These are phyloP conservation scores for Dysphania ambrosioides DNA, from an alignment of 148 eudicot genomes.

Conservation along the genomic window DNA sequence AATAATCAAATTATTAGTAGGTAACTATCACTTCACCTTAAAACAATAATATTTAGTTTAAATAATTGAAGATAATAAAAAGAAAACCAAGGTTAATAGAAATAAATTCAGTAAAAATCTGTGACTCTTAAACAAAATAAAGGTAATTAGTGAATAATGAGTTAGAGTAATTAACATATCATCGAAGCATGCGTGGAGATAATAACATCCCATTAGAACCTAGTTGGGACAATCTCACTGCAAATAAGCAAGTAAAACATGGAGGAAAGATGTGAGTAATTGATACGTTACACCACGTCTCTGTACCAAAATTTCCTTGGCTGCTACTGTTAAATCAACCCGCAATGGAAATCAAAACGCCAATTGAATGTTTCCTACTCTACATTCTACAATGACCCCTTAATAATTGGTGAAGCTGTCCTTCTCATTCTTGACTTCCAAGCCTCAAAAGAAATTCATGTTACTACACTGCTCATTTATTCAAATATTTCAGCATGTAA, in stretches of 20 bases:
- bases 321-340: neutral
- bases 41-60: too few relatives aligned
- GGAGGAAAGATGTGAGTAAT: neutral
- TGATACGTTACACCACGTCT: neutral
- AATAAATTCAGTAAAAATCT: too few relatives aligned
- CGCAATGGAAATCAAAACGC: neutral
- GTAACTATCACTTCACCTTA: too few relatives aligned
- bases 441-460: neutral
- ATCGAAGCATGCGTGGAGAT: too few relatives aligned
- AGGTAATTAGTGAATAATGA: too few relatives aligned
- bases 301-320: neutral
- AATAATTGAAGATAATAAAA: too few relatives aligned
- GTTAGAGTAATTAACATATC: too few relatives aligned
- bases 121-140: too few relatives aligned
- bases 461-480: neutral
- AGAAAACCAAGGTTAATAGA: too few relatives aligned
- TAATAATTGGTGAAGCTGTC: slow-evolving; percentile 2
- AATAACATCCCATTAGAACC: too few relatives aligned
- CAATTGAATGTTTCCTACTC: neutral
- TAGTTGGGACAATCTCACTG: neutral
- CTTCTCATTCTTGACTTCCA: slow-evolving; percentile 2
- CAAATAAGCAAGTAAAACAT: neutral
- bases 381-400: neutral
- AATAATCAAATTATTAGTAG: too few relatives aligned
- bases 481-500: slow-evolving; percentile 8